Evolutionary conservation across 352 stramenopile genomes (phyloP).

Genomic region (Phytophthora multivora): DNA sequence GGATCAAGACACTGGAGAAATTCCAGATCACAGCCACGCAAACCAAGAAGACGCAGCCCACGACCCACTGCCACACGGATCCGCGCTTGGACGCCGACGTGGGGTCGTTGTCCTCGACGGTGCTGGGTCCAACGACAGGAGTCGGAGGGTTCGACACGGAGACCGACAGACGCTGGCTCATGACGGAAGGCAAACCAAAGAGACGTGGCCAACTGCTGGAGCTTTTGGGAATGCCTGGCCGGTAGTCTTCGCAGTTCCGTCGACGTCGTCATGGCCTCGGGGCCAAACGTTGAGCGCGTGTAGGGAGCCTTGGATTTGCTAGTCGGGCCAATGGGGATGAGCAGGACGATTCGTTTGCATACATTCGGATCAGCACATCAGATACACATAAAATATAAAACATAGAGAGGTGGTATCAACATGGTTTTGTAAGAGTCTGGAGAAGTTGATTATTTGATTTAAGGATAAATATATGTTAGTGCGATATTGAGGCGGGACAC

Average conservation of each 20-base stretch:
- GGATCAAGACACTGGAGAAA: conserved; percentile 81
- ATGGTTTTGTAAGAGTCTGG: not conserved
- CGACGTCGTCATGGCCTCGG: conserved; percentile 15
- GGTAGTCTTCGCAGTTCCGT: not conserved
- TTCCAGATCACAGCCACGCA: conserved; percentile 79
- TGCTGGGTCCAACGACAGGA: conserved; percentile 5
- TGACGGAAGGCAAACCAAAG: not conserved
- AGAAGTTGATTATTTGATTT: not conserved
- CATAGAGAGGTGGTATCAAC: not conserved
- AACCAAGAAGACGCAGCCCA: conserved; percentile 70
- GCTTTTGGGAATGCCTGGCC: conserved; percentile 24
- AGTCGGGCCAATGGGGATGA: conserved; percentile 26
- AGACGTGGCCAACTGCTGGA: conserved; percentile 9
- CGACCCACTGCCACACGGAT: conserved; percentile 58
- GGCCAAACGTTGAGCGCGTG: conserved; percentile 21
- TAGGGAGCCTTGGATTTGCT: conserved; percentile 25
- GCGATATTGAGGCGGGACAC: conserved; percentile 20
- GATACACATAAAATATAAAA: not conserved
- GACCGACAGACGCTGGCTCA: conserved; percentile 32
- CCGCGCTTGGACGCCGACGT: conserved; percentile 31
- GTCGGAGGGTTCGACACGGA: conserved; percentile 32
- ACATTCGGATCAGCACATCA: conserved; percentile 4
- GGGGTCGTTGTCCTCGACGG: not conserved
- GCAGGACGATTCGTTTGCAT: conserved; percentile 26
- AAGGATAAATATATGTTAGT: no score